These are phyloP conservation scores for Chlorella ohadii DNA, from an alignment of 139 green algal genomes.

Conservation along the genomic window DNA sequence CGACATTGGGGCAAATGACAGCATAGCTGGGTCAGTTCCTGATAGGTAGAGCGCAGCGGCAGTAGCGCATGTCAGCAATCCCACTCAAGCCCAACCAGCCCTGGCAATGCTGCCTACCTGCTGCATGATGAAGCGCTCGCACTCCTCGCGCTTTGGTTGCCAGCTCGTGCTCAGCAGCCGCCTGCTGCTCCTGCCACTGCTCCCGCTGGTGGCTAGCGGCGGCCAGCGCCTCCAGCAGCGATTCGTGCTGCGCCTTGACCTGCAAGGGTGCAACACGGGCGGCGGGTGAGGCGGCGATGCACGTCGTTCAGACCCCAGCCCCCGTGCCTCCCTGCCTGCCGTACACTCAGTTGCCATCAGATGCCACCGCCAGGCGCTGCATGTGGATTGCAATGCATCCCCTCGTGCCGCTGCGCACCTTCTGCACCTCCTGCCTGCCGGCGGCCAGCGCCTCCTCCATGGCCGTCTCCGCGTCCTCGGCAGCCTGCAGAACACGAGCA, in stretches of 20 bases:
- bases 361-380: no score
- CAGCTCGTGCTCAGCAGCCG: constrained; percentile 8
- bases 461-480: constrained; percentile 28
- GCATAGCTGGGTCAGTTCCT: no score
- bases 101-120: constrained; percentile 12
- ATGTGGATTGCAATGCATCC: no score
- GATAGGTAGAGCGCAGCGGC: no score
- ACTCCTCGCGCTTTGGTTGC: constrained; percentile 21
- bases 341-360: no score
- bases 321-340: no score
- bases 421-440: constrained; percentile 29
- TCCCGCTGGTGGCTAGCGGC: constrained; percentile 13
- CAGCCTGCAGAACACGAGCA: constrained; percentile 12
- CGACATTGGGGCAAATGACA: no score
- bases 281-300: no score
- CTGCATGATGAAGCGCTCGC: background rate
- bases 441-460: constrained; percentile 38
- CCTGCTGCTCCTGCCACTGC: constrained; percentile 27
- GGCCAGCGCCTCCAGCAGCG: constrained; percentile 32
- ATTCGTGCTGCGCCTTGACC: constrained; percentile 36
- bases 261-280: background rate
- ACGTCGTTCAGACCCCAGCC: no score
- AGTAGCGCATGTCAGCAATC: no score
- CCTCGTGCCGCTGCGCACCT: constrained; percentile 13
- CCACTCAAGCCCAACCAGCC: background rate